Evolutionary conservation across 2,329 filamentous ascomycete genomes (phyloP).

Genomic region (Didymella glomerata): DNA sequence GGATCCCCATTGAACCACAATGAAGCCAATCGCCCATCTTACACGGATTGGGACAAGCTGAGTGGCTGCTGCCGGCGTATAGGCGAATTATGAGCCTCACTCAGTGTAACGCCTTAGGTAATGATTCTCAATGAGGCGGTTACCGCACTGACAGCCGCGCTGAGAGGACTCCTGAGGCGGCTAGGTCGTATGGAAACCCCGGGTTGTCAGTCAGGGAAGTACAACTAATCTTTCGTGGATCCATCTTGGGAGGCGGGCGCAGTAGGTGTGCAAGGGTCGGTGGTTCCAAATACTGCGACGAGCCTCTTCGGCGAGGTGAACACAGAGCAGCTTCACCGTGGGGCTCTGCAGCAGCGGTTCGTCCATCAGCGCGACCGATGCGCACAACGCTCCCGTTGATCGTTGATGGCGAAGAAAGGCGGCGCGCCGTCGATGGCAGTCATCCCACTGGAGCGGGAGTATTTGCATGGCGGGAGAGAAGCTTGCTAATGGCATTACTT

Average conservation of each 20-base stretch:
- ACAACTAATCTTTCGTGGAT: constrained; percentile 14
- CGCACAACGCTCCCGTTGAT: constrained; percentile 5
- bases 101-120: constrained; percentile 29
- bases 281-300: constrained; percentile 10
- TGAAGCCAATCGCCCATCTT: constrained; percentile 23
- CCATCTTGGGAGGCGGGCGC: constrained; percentile 13
- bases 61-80: constrained; percentile 10
- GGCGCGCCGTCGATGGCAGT: constrained; percentile 5
- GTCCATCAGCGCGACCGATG: constrained; percentile 1
- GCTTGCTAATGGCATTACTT: constrained; percentile 24
- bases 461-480: constrained; percentile 7
- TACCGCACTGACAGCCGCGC: constrained; percentile 20
- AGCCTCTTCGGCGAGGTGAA: constrained; percentile 21
- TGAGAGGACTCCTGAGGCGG: constrained; percentile 16
- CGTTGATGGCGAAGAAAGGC: constrained; percentile 4
- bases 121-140: constrained; percentile 24
- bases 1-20: constrained; percentile 23
- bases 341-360: constrained; percentile 2
- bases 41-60: constrained; percentile 22
- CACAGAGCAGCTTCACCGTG: constrained; percentile 5
- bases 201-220: constrained; percentile 30
- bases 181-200: constrained; percentile 32
- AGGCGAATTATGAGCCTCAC: constrained; percentile 30
- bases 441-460: constrained; percentile 24
- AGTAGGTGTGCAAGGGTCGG: constrained; percentile 18